phyloP scores from a whole-genome alignment of 345 rosid species.

The Moricandia moricandioides region DNA sequence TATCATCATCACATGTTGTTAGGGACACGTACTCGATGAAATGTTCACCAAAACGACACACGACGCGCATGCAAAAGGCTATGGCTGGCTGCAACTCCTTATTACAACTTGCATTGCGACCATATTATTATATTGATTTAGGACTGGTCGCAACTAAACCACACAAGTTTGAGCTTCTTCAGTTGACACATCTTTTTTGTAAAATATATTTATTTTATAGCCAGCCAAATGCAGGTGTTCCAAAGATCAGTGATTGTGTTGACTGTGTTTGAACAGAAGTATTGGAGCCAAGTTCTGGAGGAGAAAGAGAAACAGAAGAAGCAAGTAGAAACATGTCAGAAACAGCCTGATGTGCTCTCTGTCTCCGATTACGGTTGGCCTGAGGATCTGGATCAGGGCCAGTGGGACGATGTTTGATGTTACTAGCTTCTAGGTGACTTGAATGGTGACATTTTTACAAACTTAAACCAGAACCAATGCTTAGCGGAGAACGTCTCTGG shows the following conservation, averaged over 20 bases:
- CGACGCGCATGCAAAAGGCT: slow-evolving; percentile 32
- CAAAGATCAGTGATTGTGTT: slow-evolving; percentile 11
- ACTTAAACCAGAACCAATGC: not conserved
- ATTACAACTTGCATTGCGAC: too few species aligned
- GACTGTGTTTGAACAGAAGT: slow-evolving; percentile 9
- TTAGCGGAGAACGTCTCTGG: not conserved
- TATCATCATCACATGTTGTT: not conserved
- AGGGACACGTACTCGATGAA: slow-evolving; percentile 16
- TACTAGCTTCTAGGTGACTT: slow-evolving; percentile 42
- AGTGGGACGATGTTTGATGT: slow-evolving; percentile 44
- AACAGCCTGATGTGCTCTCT: not conserved
- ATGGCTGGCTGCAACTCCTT: not conserved
- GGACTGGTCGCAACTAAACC: too few species aligned
- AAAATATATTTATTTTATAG: too few species aligned
- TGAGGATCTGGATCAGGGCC: not conserved
- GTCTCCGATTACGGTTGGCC: slow-evolving; percentile 31
- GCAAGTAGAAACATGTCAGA: slow-evolving; percentile 7
- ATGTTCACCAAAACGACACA: slow-evolving; percentile 12
- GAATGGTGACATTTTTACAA: slow-evolving; percentile 22
- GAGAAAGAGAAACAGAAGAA: slow-evolving; percentile 15
- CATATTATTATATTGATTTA: too few species aligned
- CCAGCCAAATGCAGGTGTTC: too few species aligned
- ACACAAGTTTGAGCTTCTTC: too few species aligned
- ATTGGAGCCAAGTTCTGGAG: not conserved
- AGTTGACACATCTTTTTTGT: too few species aligned